Conservation (phyloP, 441 rosid species). For the Populus hybrid region DNA sequence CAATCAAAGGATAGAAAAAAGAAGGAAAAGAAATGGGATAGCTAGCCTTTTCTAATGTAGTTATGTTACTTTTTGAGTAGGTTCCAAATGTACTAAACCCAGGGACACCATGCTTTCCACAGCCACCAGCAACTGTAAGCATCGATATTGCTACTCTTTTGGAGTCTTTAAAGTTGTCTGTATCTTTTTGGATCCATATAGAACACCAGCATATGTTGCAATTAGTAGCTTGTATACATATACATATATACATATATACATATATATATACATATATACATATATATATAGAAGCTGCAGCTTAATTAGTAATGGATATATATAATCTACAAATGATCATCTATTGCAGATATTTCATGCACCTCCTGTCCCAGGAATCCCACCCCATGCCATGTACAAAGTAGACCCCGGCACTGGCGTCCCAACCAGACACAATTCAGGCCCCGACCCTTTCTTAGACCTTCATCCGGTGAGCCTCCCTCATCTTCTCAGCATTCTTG, state of each 20-base stretch:
- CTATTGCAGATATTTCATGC: constrained; percentile 52
- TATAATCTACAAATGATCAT: too few relatives aligned
- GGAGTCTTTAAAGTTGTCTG: constrained; percentile 24
- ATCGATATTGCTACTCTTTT: constrained; percentile 19
- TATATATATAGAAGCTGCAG: too few relatives aligned
- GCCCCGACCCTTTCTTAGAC: constrained; percentile 52
- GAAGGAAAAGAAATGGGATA: neutral
- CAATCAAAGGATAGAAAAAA: neutral
- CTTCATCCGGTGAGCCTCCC: constrained; percentile 58
- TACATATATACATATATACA: too few relatives aligned
- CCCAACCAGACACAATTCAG: constrained; percentile 29
- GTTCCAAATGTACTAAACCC: constrained; percentile 45
- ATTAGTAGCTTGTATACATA: neutral
- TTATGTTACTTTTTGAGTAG: constrained; percentile 21
- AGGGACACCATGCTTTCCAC: constrained; percentile 52
- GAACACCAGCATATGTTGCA: neutral
- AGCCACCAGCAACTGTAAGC: constrained; percentile 45
- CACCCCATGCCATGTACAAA: constrained; percentile 54
- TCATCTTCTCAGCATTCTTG: neutral
- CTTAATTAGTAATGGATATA: too few relatives aligned
- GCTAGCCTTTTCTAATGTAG: neutral
- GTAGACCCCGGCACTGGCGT: constrained; percentile 45
- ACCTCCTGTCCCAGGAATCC: constrained; percentile 46
- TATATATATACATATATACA: too few relatives aligned
- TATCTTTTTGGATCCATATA: constrained; percentile 18